Evolutionary conservation across 768 basidiomycete genomes (phyloP).

Genomic region (Hebeloma cylindrosporum): DNA sequence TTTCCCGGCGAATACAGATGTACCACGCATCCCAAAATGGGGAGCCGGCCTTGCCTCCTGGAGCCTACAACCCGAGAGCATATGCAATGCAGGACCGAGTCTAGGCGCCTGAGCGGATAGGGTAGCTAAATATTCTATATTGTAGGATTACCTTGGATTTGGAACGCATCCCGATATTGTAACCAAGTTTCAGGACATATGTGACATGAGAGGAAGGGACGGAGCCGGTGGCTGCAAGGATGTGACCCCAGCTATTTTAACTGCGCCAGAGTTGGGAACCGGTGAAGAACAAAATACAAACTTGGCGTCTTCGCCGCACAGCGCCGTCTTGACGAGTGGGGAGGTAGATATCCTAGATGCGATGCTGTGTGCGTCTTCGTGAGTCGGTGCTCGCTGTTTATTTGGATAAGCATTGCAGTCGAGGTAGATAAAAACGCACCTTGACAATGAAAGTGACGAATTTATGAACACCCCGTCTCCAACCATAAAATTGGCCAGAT

Average conservation of each 20-base stretch:
- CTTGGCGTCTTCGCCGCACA: conserved; percentile 97
- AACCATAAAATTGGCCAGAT: conserved; percentile 93
- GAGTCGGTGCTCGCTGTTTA: conserved; percentile 72
- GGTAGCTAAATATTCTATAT: too few relatives aligned
- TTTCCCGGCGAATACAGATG: too few relatives aligned
- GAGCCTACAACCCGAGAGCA: too few relatives aligned
- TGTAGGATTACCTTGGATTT: too few relatives aligned
- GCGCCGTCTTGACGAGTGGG: conserved; percentile 91
- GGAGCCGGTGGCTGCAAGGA: conserved; percentile 90
- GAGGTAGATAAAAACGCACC: conserved; percentile 42
- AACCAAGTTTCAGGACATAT: too few relatives aligned
- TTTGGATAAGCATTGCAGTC: conserved; percentile 1
- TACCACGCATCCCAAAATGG: too few relatives aligned
- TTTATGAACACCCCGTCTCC: conserved; percentile 97
- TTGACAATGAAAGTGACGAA: conserved; percentile 93
- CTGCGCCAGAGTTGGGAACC: neutral
- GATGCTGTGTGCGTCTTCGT: conserved; percentile 84
- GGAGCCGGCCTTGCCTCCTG: too few relatives aligned
- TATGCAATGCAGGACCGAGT: too few relatives aligned
- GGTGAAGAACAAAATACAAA: conserved; percentile 32
- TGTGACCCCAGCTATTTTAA: conserved; percentile 86
- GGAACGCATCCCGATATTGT: too few relatives aligned
- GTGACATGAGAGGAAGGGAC: conserved; percentile 61
- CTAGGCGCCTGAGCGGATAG: too few relatives aligned
- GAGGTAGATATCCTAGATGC: conserved; percentile 93